phyloP scores from a whole-genome alignment of 192 early-diverging fungal species.

The Coemansia sp. region DNA sequence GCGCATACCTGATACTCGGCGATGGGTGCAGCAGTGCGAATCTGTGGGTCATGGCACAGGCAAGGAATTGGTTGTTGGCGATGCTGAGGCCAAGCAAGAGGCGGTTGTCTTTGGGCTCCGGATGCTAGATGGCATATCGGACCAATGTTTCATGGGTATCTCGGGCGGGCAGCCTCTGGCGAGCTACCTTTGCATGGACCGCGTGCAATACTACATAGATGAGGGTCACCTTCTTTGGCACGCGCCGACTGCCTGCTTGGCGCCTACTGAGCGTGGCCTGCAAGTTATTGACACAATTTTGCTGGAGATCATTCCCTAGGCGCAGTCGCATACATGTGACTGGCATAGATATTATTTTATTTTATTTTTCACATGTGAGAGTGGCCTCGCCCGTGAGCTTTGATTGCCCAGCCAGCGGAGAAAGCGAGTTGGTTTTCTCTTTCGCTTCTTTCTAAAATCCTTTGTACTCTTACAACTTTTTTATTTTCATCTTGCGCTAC shows the following conservation, averaged over 20 bases:
- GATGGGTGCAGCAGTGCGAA: slow-evolving; percentile 39
- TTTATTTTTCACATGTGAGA: slow-evolving; percentile 19
- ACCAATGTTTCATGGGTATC: slow-evolving; percentile 25
- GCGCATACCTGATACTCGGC: slow-evolving; percentile 32
- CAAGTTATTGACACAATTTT: slow-evolving; percentile 44
- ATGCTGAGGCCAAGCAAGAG: slow-evolving; percentile 34
- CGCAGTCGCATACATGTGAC: slow-evolving; percentile 14
- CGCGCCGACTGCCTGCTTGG: slow-evolving; percentile 8
- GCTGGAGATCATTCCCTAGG: slow-evolving; percentile 33
- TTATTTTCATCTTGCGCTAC: not conserved
- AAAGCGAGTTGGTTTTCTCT: not conserved
- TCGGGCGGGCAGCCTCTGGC: slow-evolving; percentile 22
- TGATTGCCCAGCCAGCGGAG: not conserved
- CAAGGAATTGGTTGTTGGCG: not conserved
- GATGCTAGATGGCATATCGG: slow-evolving; percentile 44
- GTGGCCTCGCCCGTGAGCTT: not conserved
- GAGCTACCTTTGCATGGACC: slow-evolving; percentile 39
- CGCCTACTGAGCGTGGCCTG: slow-evolving; percentile 42
- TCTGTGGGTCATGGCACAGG: slow-evolving; percentile 30
- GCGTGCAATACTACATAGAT: slow-evolving; percentile 16
- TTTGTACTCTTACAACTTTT: slow-evolving; percentile 11
- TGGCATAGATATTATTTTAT: not conserved
- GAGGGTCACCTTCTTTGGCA: slow-evolving; percentile 28
- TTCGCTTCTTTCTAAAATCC: not conserved
- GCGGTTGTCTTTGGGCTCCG: slow-evolving; percentile 56